A percentile compares a stretch with the other conserved stretches of the same genome.
Conservation (phyloP, 805 yeast genomes). For the Candida golubevii region DNA sequence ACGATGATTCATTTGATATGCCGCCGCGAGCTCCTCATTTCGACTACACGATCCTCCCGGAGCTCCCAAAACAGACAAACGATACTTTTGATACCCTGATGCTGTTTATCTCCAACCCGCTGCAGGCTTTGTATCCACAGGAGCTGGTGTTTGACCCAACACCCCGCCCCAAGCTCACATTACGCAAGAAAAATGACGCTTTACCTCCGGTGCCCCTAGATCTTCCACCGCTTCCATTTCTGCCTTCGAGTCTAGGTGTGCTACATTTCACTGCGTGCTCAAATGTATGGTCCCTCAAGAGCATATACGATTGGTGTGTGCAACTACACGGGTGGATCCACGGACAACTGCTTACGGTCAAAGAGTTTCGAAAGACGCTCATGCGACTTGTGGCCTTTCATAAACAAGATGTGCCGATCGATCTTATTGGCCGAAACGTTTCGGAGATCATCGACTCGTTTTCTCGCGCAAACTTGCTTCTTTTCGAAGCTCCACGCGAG, state of each 20-base stretch:
- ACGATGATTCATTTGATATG: slow-evolving; percentile 17
- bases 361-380: slow-evolving; percentile 52
- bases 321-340: slow-evolving; percentile 51
- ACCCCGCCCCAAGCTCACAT: slow-evolving; percentile 4
- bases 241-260: slow-evolving; percentile 44
- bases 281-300: slow-evolving; percentile 44
- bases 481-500: neutral
- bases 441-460: slow-evolving; percentile 45
- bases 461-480: slow-evolving; percentile 33
- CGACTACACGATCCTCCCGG: slow-evolving; percentile 35
- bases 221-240: slow-evolving; percentile 55
- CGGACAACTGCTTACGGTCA: slow-evolving; percentile 43
- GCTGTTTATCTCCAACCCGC: neutral
- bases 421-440: slow-evolving; percentile 47
- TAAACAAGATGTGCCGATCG: slow-evolving; percentile 45
- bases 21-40: slow-evolving; percentile 21
- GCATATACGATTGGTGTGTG: slow-evolving; percentile 53
- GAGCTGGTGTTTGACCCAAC: neutral
- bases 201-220: slow-evolving; percentile 45
- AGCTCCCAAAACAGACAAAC: slow-evolving; percentile 20
- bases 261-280: slow-evolving; percentile 48
- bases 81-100: neutral
- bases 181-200: slow-evolving; percentile 16
- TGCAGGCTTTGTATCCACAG: neutral
- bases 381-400: slow-evolving; percentile 49